These are phyloP conservation scores for Aspergillus carlsbadensis DNA, from an alignment of 495 filamentous ascomycete species.

Conservation along the genomic window DNA sequence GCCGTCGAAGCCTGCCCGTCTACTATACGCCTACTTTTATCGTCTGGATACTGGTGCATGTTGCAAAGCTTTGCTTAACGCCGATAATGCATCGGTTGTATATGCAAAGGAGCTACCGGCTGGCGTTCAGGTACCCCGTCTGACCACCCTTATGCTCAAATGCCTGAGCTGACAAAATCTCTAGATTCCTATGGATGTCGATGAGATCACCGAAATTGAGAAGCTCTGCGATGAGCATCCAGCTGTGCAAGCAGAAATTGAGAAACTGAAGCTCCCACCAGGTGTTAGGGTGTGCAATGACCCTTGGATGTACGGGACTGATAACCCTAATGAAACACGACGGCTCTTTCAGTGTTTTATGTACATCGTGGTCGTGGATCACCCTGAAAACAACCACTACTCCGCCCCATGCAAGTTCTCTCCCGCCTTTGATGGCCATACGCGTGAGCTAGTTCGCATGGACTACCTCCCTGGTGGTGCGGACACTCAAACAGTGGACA, in stretches of 20 bases:
- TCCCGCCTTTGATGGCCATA: conserved; percentile 67
- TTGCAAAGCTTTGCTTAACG: conserved; percentile 44
- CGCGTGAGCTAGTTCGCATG: conserved; percentile 59
- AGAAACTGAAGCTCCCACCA: conserved; percentile 39
- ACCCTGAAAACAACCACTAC: conserved; percentile 67
- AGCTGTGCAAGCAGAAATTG: conserved; percentile 41
- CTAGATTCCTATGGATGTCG: conserved; percentile 41
- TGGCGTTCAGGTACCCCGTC: conserved; percentile 35
- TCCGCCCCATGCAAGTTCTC: conserved; percentile 76
- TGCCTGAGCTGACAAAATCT: not conserved
- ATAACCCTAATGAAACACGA: conserved; percentile 33
- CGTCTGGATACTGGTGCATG: conserved; percentile 42
- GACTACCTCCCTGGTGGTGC: conserved; percentile 48
- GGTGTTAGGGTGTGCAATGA: conserved; percentile 46
- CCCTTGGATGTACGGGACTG: conserved; percentile 48
- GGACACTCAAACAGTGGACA: conserved; percentile 26
- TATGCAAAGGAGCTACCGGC: conserved; percentile 41
- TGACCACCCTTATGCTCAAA: not conserved
- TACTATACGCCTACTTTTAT: conserved; percentile 42
- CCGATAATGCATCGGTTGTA: conserved; percentile 37
- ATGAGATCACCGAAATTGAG: conserved; percentile 43
- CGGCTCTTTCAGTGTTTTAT: conserved; percentile 48
- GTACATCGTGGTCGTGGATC: conserved; percentile 41
- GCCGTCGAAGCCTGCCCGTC: conserved; percentile 35
- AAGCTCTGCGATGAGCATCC: conserved; percentile 40